Percentiles rank a stretch among this genome's conserved stretches.
These are phyloP conservation scores for Termitomyces heimii DNA, from an alignment of 768 basidiomycete genomes.

Conservation along the genomic window DNA sequence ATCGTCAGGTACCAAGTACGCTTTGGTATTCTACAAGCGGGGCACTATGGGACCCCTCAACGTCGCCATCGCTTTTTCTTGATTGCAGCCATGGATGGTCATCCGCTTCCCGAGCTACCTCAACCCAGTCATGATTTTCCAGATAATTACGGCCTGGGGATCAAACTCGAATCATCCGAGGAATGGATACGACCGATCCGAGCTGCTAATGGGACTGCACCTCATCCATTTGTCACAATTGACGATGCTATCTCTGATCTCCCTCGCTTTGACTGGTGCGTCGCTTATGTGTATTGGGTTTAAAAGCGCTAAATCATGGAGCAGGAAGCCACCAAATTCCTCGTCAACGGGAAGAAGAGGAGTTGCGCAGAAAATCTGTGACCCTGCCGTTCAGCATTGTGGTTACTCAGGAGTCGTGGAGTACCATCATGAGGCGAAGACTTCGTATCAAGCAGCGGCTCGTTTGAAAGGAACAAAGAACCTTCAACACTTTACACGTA, in stretches of 20 bases:
- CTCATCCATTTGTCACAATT: constrained; percentile 53
- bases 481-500: constrained; percentile 65
- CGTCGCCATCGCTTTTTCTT: constrained; percentile 48
- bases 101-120: constrained; percentile 43
- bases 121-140: constrained; percentile 53
- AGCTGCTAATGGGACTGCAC: constrained; percentile 43
- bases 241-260: constrained; percentile 74
- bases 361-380: constrained; percentile 32
- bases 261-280: constrained; percentile 68
- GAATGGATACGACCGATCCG: constrained; percentile 37
- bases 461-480: constrained; percentile 39
- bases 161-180: constrained; percentile 39
- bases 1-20: constrained; percentile 45
- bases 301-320: background rate
- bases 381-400: constrained; percentile 25
- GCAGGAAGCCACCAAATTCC: constrained; percentile 32
- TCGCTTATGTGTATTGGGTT: background rate
- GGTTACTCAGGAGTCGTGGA: constrained; percentile 26
- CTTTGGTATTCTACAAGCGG: constrained; percentile 45
- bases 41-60: constrained; percentile 53
- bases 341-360: constrained; percentile 13
- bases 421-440: constrained; percentile 30
- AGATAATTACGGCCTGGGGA: constrained; percentile 33
- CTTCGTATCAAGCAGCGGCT: constrained; percentile 41
- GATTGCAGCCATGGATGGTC: constrained; percentile 37